Evolutionary conservation across 1,139 yeast genomes (phyloP), one percentile per base, ranked within the genome.

Genomic region (Hemisphaericaspora xylofermentans): DNA sequence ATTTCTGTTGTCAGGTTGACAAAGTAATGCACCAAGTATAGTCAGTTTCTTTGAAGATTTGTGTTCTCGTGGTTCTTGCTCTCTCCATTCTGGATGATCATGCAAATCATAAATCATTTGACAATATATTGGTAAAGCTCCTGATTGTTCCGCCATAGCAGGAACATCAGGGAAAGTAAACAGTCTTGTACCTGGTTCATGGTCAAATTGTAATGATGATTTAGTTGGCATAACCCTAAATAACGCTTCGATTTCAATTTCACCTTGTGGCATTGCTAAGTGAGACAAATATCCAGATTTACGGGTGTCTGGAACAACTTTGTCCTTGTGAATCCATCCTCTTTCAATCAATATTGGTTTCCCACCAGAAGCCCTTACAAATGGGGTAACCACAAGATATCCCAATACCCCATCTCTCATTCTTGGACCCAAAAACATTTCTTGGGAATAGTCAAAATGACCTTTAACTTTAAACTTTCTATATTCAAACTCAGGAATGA

Each of bases 391-490:
- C 10, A 93, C 74, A 36, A 79, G 68, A 60, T 86, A 93, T 2
- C 98, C 98, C 43, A 81, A 76, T 49, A 71, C 73, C 7, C 91
- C 95, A 48, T 88, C 82, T 48, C 76, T 74, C 43, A 86, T 72
- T 50, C 96, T 75, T 14, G 98, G 98, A 0, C 98, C 98, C 40
- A 94, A 88, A 53, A 87, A 86, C 71, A 89, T 81, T 60, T 93
- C 99, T 56, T 89, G 83, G 16, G 81, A 80, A 56, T 93, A 94
- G 51, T 87, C 83, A 60, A 85, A 93, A 44, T 69, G 76, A 0
- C 99, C 99, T 41, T 74, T 79, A 13, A 86, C 68, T 24, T 71
- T 67, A 42, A 93, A 91, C 47, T 84, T 74, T 41, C 97, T 75
- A 61, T 84, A 93, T 56, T 89, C 96, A 63, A 88, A 84, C 46